A percentile compares a stretch with the other conserved stretches of the same genome.
phyloP scores from a whole-genome alignment of 352 stramenopile species.

The Phytopythium chamaehyphon region DNA sequence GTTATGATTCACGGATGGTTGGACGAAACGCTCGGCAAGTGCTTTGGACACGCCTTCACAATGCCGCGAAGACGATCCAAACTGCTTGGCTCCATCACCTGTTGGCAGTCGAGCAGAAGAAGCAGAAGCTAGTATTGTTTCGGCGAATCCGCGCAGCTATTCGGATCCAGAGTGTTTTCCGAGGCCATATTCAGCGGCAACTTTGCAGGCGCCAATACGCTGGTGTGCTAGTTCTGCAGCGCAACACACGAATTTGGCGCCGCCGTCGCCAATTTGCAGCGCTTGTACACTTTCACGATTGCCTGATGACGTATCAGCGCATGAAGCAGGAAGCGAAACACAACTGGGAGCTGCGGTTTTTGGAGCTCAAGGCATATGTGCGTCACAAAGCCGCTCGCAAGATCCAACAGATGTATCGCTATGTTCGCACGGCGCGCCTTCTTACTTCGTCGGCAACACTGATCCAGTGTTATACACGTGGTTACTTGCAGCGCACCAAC shows the following conservation, averaged over 20 bases:
- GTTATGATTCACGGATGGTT: background rate
- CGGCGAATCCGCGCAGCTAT: constrained; percentile 21
- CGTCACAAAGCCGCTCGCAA: background rate
- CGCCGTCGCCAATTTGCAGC: constrained; percentile 22
- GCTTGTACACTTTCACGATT: constrained; percentile 30
- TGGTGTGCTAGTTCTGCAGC: constrained; percentile 26
- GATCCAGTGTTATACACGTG: constrained; percentile 26
- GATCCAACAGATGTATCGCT: constrained; percentile 7
- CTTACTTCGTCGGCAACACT: constrained; percentile 18
- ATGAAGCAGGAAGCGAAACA: constrained; percentile 17
- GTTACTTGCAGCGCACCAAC: constrained; percentile 10
- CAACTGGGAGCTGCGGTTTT: background rate
- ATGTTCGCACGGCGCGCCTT: background rate
- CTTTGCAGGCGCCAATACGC: constrained; percentile 17
- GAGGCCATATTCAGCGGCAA: constrained; percentile 15
- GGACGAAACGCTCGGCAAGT: constrained; percentile 9
- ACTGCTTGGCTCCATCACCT: constrained; percentile 9
- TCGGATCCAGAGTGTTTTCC: constrained; percentile 25
- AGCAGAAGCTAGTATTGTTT: background rate
- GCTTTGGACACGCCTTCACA: constrained; percentile 12
- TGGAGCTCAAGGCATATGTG: background rate
- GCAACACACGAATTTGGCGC: constrained; percentile 38
- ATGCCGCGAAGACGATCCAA: constrained; percentile 20
- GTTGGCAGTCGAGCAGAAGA: background rate
- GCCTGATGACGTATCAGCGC: constrained; percentile 29